These are phyloP conservation scores for Hymenoscyphus occultus DNA, from an alignment of 2,329 filamentous ascomycete genomes.

Conservation along the genomic window DNA sequence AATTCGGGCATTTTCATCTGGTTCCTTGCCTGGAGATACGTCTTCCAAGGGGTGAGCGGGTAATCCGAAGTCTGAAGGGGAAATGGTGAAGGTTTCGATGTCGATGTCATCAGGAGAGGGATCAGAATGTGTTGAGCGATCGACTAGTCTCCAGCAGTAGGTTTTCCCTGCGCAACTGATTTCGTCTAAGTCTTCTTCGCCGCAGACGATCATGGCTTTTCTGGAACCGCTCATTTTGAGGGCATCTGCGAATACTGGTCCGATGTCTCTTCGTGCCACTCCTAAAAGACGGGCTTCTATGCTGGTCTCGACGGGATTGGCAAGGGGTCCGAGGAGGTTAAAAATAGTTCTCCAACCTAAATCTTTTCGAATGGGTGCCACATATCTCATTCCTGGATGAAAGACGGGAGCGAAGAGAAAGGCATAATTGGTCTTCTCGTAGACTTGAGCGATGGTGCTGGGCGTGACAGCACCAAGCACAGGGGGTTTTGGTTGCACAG, in stretches of 20 bases:
- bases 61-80: slow-evolving; percentile 85
- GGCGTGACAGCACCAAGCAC: slow-evolving; percentile 73
- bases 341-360: slow-evolving; percentile 96
- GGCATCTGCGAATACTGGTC: slow-evolving; percentile 84
- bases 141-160: slow-evolving; percentile 78
- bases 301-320: slow-evolving; percentile 80
- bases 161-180: slow-evolving; percentile 87
- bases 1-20: slow-evolving; percentile 83
- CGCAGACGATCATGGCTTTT: slow-evolving; percentile 90
- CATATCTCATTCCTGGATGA: slow-evolving; percentile 90
- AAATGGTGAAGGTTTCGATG: slow-evolving; percentile 74
- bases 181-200: slow-evolving; percentile 92
- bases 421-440: slow-evolving; percentile 80
- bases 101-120: slow-evolving; percentile 44
- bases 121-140: slow-evolving; percentile 43
- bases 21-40: slow-evolving; percentile 82
- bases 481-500: slow-evolving; percentile 69
- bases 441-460: slow-evolving; percentile 67
- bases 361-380: slow-evolving; percentile 79
- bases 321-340: slow-evolving; percentile 89
- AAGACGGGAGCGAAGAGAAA: slow-evolving; percentile 96
- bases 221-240: slow-evolving; percentile 70
- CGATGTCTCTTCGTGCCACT: slow-evolving; percentile 82
- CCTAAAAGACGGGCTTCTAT: slow-evolving; percentile 93
- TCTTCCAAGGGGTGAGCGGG: slow-evolving; percentile 67